A percentile compares a stretch with the other conserved stretches of the same genome.
Conservation (phyloP, 106 monocot species). For the Chionographis japonica region DNA sequence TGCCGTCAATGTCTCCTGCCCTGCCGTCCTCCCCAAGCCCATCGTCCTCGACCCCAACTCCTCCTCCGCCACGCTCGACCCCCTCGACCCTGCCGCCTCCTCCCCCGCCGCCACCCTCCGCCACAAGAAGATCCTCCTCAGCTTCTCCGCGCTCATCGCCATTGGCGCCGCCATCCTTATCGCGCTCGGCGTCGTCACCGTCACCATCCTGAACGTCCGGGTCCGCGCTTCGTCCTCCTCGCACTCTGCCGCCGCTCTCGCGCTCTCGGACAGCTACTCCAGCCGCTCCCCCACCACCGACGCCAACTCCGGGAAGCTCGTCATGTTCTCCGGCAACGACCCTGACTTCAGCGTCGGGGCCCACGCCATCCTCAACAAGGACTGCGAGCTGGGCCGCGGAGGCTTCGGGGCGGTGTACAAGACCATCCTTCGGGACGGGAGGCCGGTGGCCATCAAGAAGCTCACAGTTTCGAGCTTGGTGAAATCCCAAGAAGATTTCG, state of each 20-base stretch:
- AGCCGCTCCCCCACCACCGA: constrained; percentile 55
- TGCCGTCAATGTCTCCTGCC: constrained; percentile 59
- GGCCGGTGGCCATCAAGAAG: constrained; percentile 90
- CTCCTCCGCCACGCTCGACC: constrained; percentile 18
- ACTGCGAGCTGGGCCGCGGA: constrained; percentile 89
- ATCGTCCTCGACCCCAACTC: constrained; percentile 89
- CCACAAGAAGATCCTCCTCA: constrained; percentile 78
- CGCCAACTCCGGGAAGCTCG: constrained; percentile 71
- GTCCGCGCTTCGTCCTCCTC: constrained; percentile 30
- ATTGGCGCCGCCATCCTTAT: constrained; percentile 75
- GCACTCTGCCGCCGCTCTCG: constrained; percentile 30
- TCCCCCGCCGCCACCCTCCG: constrained; percentile 20
- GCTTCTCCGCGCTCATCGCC: constrained; percentile 81
- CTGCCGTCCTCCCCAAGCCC: constrained; percentile 74
- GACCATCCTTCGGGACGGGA: constrained; percentile 64
- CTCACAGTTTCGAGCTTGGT: constrained; percentile 89
- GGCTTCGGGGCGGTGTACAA: constrained; percentile 91
- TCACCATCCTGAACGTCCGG: constrained; percentile 62
- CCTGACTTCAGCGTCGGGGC: constrained; percentile 62
- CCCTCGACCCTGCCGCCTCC: constrained; percentile 15
- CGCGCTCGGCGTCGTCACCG: constrained; percentile 57
- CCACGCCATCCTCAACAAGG: constrained; percentile 77
- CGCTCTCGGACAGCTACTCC: constrained; percentile 51
- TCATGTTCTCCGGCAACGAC: constrained; percentile 69
- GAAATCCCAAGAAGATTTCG: constrained; percentile 84